These are phyloP conservation scores for Stramenopiles sp. DNA, from an alignment of 352 stramenopile species.

Conservation along the genomic window DNA sequence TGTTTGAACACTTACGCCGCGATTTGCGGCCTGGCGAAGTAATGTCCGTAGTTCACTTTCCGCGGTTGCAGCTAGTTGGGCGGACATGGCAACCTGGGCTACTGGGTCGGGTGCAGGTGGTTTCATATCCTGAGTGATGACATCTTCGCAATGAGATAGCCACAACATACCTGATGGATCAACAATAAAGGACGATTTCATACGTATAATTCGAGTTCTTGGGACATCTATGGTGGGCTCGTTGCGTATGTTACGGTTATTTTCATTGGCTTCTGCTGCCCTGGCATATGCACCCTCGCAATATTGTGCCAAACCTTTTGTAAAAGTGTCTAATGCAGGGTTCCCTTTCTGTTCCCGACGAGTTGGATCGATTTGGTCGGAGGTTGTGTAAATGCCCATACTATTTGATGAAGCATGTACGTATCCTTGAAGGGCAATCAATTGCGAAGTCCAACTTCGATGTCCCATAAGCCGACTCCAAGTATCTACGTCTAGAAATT, in stretches of 20 bases:
- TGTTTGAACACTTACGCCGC: constrained; percentile 23
- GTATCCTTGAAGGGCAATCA: constrained; percentile 23
- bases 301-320: constrained; percentile 17
- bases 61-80: constrained; percentile 16
- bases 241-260: neutral
- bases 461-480: constrained; percentile 19
- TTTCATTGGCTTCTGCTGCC: constrained; percentile 1
- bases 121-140: constrained; percentile 21
- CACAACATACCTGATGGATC: constrained; percentile 23
- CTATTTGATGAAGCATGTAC: constrained; percentile 15
- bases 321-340: constrained; percentile 12
- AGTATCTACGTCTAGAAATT: constrained; percentile 18
- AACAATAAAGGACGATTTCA: constrained; percentile 24
- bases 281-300: constrained; percentile 25
- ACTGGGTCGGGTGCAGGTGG: neutral
- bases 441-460: constrained; percentile 23
- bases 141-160: constrained; percentile 20
- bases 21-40: constrained; percentile 20
- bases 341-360: too few relatives aligned
- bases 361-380: too few relatives aligned
- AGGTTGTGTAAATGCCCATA: constrained; percentile 11
- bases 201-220: constrained; percentile 18
- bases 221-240: constrained; percentile 15
- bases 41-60: constrained; percentile 21
- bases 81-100: neutral